Base-by-base conservation (phyloP, 257 asterid species). In the Hygrophila difformis region DNA sequence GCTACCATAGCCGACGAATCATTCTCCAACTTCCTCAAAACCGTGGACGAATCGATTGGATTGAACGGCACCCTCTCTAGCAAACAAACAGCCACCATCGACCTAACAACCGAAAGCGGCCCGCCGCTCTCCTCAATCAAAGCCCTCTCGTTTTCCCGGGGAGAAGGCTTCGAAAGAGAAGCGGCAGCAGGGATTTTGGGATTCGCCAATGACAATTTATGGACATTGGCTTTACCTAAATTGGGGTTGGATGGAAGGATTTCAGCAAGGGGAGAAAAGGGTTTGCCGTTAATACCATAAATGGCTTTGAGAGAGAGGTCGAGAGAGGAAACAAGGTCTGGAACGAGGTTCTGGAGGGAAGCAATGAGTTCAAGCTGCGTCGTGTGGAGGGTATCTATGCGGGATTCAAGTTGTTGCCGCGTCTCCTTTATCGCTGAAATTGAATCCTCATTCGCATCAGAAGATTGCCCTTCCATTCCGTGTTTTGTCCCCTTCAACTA, bases 21-120 rank as follows among this genome's bases (percentile, higher is more conserved):
- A 43, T 81, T 89, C 81, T 89, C 96, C 68, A 89, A 58, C 68
- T 81, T 89, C 77, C 96, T 79, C 72, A 75, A 56, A 48, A 85
- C 74, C 5, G 93, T 73, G 0, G 93, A 73, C 1, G 96, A 85
- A 63, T 89, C 94, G 19, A 85, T 79, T 3, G 94, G 67, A 26
- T 34, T 66, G 22, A 82, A 85, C 15, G 98, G 98, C 5, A 82
- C 93, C 62, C 93, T 72, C 70, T 79, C 88, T 26, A 82, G 34
- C 82, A 89, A 66, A 61, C 88, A 89, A 3, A 75, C 94, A 0
- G 96, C 96, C 49, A 89, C 96, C 91, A 85, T 77, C 1, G 96
- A 72, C 81, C 96, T 59, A 3, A 85, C 93, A 9, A 85, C 69
- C 12, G 80, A 66, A 28, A 85, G 68, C 5, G 92, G 78, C 4